Evolutionary conservation across 306 rosid genomes (phyloP).

Genomic region (Malus domestica): DNA sequence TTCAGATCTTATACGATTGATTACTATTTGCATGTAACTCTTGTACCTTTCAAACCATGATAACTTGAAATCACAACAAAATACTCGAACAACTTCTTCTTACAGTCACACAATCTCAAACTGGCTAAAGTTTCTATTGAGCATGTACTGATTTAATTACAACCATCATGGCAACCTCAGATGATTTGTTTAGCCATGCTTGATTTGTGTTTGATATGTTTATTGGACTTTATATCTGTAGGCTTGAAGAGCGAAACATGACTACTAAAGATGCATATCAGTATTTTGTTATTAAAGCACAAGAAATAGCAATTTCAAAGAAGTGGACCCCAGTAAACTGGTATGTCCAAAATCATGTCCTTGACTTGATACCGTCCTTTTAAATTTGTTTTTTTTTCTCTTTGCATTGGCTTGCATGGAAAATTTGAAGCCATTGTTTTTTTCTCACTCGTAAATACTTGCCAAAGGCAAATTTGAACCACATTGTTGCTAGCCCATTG

Average conservation of each 20-base stretch:
- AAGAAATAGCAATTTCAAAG: slow-evolving; percentile 70
- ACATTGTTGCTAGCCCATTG: too few relatives aligned
- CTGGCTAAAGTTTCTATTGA: background rate
- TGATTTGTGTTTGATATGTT: slow-evolving; percentile 2
- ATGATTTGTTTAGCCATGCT: background rate
- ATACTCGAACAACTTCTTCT: background rate
- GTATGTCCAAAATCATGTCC: slow-evolving; percentile 31
- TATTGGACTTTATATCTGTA: slow-evolving; percentile 30
- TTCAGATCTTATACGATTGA: background rate
- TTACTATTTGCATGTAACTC: background rate
- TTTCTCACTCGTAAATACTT: background rate
- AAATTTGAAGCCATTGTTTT: background rate
- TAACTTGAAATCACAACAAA: background rate
- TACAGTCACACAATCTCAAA: background rate
- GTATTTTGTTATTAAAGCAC: slow-evolving; percentile 86
- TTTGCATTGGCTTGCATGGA: background rate
- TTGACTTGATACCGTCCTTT: background rate
- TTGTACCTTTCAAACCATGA: background rate
- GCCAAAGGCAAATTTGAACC: background rate
- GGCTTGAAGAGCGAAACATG: slow-evolving; percentile 69
- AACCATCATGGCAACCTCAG: background rate
- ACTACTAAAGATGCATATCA: slow-evolving; percentile 74
- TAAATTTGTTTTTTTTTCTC: background rate
- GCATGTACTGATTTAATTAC: background rate
- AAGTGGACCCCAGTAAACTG: slow-evolving; percentile 93